Evolutionary conservation across 306 rosid species (phyloP).

Genomic region (Acmispon strigosus): DNA sequence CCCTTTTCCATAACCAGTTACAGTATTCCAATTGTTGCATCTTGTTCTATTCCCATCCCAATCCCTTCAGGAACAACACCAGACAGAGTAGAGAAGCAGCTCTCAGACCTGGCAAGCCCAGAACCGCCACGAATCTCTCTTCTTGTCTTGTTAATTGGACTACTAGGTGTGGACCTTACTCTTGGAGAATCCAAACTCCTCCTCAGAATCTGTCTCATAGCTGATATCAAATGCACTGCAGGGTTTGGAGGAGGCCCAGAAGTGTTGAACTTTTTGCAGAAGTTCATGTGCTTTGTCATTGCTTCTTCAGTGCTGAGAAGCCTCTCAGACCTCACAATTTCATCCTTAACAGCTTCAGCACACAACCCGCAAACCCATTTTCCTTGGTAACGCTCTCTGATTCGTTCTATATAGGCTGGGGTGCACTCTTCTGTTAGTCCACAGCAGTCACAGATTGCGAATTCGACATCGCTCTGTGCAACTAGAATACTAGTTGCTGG

Average conservation of each 20-base stretch:
- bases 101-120: slow-evolving; percentile 59
- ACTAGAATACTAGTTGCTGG: slow-evolving; percentile 31
- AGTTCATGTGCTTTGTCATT: slow-evolving; percentile 66
- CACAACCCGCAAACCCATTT: slow-evolving; percentile 95
- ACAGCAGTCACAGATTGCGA: slow-evolving; percentile 82
- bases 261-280: slow-evolving; percentile 58
- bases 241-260: slow-evolving; percentile 77
- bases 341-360: slow-evolving; percentile 83
- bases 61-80: slow-evolving; percentile 42
- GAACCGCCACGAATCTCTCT: slow-evolving; percentile 25
- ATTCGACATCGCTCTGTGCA: slow-evolving; percentile 55
- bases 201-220: slow-evolving; percentile 83
- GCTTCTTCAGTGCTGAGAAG: slow-evolving; percentile 85
- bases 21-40: not conserved
- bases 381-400: slow-evolving; percentile 62
- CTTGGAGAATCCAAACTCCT: slow-evolving; percentile 76
- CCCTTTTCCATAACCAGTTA: slow-evolving; percentile 26
- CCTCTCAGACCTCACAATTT: slow-evolving; percentile 63
- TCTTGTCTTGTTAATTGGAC: slow-evolving; percentile 39
- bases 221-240: slow-evolving; percentile 63
- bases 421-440: slow-evolving; percentile 94
- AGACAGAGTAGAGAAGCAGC: slow-evolving; percentile 65
- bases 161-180: slow-evolving; percentile 53
- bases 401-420: slow-evolving; percentile 60
- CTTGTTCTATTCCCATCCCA: slow-evolving; percentile 13